Base-by-base conservation (phyloP, 768 basidiomycete species). In the Hortiboletus flavorubellus region DNA sequence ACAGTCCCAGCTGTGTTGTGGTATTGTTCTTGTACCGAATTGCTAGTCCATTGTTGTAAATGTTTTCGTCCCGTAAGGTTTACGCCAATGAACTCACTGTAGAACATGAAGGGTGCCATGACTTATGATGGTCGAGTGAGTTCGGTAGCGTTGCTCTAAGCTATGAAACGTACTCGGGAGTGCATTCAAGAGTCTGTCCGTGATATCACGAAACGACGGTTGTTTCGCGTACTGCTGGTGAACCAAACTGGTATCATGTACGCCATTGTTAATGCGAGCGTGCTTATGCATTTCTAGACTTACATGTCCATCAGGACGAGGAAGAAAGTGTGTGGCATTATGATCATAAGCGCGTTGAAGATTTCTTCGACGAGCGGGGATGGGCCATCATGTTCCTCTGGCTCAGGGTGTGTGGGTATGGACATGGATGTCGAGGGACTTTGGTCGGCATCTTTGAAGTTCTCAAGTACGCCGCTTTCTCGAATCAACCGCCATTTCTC, bases 241-340 rank as follows among this genome's bases (percentile, higher is more conserved):
- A 43, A 91, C 81, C 42, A 93, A 74, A 54, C 91, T 93, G 61
- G 51, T 31, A 18, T 43, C 18, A 49, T 50, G 18, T 50, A 49
- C 31, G 46, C 31, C 40, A 16, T 42, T 9, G 48, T 54, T 46
- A 56, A 42, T 26, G 15, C 42, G 31, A 35, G 18, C 30, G 49
- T 12, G 41, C 51, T 35, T 46, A 53, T 35, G 49, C 40, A 34
- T 33, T 16, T 15, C 43, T 10, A 54, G 18, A 74, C 89, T 63
- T 66, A 93, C 91, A 93, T 88, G 65, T 91, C 86, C 89, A 93
- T 91, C 75, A 91, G 73, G 15, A 92, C 64, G 38, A 92, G 75
- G 47, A 92, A 72, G 65, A 85, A 92, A 3, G 82, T 82, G 62
- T 88, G 82, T 0, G 91, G 91, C 34, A 88, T 84, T 52, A 91